Evolutionary conservation across 371 early-diverging fungal genomes (phyloP).

Genomic region (Actinomortierella ambigua): DNA sequence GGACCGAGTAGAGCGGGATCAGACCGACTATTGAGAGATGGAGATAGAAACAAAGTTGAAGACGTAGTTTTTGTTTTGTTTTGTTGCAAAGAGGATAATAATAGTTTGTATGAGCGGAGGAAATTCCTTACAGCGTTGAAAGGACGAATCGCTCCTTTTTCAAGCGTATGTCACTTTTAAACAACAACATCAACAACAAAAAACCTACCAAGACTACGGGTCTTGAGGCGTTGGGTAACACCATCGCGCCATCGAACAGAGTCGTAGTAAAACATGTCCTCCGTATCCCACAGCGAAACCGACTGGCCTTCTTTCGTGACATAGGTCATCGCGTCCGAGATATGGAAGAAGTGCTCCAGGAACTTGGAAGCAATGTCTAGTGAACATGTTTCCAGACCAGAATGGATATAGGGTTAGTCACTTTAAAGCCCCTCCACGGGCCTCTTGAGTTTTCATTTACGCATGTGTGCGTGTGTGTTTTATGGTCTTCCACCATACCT

Average conservation of each 20-base stretch:
- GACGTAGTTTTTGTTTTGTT: not conserved
- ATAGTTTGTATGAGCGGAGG: no score
- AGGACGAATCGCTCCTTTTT: not conserved
- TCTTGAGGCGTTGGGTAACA: conserved; percentile 46
- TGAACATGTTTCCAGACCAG: not conserved
- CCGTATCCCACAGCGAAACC: conserved; percentile 46
- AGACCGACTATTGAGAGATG: conserved; percentile 20
- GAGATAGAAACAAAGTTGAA: not conserved
- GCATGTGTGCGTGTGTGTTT: not conserved
- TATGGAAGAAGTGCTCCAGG: conserved; percentile 56
- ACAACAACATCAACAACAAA: not conserved
- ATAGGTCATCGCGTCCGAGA: conserved; percentile 53
- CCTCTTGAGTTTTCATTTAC: not conserved
- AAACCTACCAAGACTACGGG: conserved; percentile 37
- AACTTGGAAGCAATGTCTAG: conserved; percentile 48
- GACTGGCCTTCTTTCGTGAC: conserved; percentile 24
- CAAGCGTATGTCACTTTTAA: not conserved
- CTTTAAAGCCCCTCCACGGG: not conserved
- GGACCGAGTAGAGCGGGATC: conserved; percentile 24
- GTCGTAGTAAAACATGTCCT: conserved; percentile 56
- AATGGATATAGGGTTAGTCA: not conserved
- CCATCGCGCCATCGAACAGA: conserved; percentile 49
- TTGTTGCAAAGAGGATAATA: not conserved
- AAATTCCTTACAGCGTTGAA: no score
- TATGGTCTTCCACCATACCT: conserved; percentile 6